Percentiles rank a stretch among this genome's conserved stretches.
These are phyloP conservation scores for Trichosporon ovoides DNA, from an alignment of 1,284 basidiomycete genomes.

Conservation along the genomic window DNA sequence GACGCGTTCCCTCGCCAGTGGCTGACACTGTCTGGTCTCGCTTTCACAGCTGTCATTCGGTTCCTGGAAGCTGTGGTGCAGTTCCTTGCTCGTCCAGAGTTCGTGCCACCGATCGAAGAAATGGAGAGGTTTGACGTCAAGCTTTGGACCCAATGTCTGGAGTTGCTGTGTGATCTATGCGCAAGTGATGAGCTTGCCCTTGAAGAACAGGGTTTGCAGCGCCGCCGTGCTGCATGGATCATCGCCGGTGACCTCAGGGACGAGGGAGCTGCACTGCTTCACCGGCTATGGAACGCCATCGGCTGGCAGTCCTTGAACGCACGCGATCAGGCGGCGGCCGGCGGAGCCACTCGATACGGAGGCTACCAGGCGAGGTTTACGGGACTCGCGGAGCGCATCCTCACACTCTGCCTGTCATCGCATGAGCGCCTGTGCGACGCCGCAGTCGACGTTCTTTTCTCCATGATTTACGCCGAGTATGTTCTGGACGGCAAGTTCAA, in stretches of 20 bases:
- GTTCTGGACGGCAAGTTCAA: slow-evolving; percentile 73
- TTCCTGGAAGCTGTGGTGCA: slow-evolving; percentile 76
- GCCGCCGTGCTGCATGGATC: slow-evolving; percentile 90
- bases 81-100: slow-evolving; percentile 66
- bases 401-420: slow-evolving; percentile 88
- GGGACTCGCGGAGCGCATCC: slow-evolving; percentile 81
- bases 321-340: neutral
- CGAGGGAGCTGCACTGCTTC: slow-evolving; percentile 79
- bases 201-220: slow-evolving; percentile 66
- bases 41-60: slow-evolving; percentile 81
- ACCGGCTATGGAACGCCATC: slow-evolving; percentile 80
- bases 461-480: slow-evolving; percentile 93
- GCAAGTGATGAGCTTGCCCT: slow-evolving; percentile 87
- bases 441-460: slow-evolving; percentile 86
- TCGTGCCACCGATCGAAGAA: slow-evolving; percentile 65
- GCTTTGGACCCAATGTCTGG: slow-evolving; percentile 77
- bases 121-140: slow-evolving; percentile 66
- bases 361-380: slow-evolving; percentile 75
- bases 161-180: slow-evolving; percentile 75
- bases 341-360: slow-evolving; percentile 14
- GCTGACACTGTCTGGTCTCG: slow-evolving; percentile 87
- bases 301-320: slow-evolving; percentile 56
- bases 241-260: slow-evolving; percentile 90
- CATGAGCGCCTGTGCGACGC: slow-evolving; percentile 86
- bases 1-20: slow-evolving; percentile 86